phyloP scores from a whole-genome alignment of 2,329 filamentous ascomycete genomes.

The Aureobasidium sp. region DNA sequence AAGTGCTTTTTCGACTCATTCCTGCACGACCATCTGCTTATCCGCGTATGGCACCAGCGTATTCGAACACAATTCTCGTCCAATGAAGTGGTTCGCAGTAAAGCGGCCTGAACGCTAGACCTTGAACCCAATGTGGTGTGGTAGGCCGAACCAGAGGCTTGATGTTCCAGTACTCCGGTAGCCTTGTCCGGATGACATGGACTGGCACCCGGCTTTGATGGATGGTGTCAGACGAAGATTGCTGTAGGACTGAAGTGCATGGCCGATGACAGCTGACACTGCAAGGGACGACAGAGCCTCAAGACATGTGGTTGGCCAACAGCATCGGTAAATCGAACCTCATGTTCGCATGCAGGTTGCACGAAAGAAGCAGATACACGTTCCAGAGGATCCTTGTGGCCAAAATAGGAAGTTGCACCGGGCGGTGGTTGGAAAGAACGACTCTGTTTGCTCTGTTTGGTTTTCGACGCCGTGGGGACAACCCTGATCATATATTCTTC shows the following conservation, averaged over 20 bases:
- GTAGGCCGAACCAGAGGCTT: background rate
- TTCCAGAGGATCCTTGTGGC: background rate
- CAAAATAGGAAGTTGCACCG: background rate
- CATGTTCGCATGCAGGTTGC: background rate
- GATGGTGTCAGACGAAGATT: background rate
- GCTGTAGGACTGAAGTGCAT: no score
- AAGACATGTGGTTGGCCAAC: background rate
- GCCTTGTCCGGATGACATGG: background rate
- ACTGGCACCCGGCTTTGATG: background rate
- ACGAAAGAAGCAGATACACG: background rate
- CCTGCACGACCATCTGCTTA: no score
- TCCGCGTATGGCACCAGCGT: no score
- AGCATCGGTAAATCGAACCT: background rate
- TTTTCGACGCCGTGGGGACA: background rate
- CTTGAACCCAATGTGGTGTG: no score
- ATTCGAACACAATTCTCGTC: no score
- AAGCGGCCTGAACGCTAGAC: no score
- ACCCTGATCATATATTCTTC: background rate
- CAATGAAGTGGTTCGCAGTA: no score
- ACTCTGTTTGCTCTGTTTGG: background rate
- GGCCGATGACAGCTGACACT: no score
- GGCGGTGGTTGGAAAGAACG: background rate
- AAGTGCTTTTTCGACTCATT: no score
- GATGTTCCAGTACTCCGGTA: no score
- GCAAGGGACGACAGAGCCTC: background rate